Base-by-base conservation (phyloP, 1,284 basidiomycete species). In the Schizophyllum amplum region DNA sequence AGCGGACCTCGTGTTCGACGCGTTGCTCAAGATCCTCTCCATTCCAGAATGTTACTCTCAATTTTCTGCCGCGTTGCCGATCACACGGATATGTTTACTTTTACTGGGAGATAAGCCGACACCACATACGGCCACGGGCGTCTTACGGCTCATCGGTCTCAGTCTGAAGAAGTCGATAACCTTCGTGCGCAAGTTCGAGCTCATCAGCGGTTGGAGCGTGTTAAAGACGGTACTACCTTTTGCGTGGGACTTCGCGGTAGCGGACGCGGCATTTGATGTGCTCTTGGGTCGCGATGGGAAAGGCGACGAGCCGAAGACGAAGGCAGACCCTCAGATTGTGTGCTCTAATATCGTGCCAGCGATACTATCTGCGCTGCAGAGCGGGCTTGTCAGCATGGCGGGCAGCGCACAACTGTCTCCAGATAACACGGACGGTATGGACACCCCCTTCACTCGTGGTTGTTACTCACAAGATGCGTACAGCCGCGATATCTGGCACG, bases 151-250 rank as follows among this genome's bases (percentile, higher is more conserved):
- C 42, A 75, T 90, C 51, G 72, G 76, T 23, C 71, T 86, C 56
- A 76, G 83, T 61, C 71, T 84, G 55, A 69, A 70, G 42, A 67
- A 73, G 24, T 83, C 83, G 0, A 66, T 77, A 6, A 79, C 82
- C 1, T 90, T 90, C 70, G 78, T 69, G 55, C 75, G 84, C 56
- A 90, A 87, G 64, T 89, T 91, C 59, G 89, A 91, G 65, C 72
- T 90, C 0, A 81, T 86, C 17, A 83, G 81, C 59, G 89, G 90
- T 17, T 92, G 90, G 89, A 82, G 75, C 54, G 74, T 83, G 4
- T 65, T 91, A 27, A 86, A 81, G 66, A 77, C 75, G 9, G 76
- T 85, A 20, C 63, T 91, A n/a, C 86, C 88, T 0, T 67, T 71
- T 26, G 79, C 79, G 20, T 91, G 90, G 89, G 78, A 86, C 62